Base-by-base conservation (phyloP, 805 yeast species). In the Candida schatavii region DNA sequence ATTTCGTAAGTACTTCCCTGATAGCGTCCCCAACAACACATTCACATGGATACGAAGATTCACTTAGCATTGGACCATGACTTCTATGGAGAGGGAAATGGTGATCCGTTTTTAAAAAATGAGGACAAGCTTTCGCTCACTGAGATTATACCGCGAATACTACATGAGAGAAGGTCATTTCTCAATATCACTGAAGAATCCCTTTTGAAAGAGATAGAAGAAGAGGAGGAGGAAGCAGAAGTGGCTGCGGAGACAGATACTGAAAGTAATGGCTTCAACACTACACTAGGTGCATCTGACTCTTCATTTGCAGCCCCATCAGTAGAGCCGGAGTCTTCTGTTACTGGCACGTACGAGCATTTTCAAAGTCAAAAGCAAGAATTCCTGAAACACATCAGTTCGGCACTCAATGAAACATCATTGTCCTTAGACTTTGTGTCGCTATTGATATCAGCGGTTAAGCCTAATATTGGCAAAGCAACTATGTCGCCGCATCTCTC, bases 371-470 rank as follows among this genome's bases (percentile, higher is more conserved):
- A 77, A 14, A 80, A 80, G 54, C 56, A 64, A n/a, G 78, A 80
- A 44, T 70, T 83, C 32, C 51, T 81, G 13, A 69, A 66, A 14
- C 67, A 71, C 33, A 70, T 85, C 23, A 74, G 78, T 41, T 61
- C 79, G 0, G 96, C 98, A 2, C 68, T 87, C 50, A 93, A 91
- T 57, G 97, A 93, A 56, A 81, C 95, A 0, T 89, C 97, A 0
- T 62, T 93, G 29, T 83, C 96, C 1, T 67, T 90, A 43, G 99
- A 91, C 56, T 86, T 90, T 48, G 83, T 91, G 1, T 88, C 97
- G 1, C 70, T 91, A 46, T 66, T 93, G 44, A 74, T 91, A 33
- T 85, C 96, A 15, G 77, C 87, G 9, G 79, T 80, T 9, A 75
- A 93, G 47, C 97, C 97, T 1, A 87, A 88, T 15, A 85, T 91